phyloP scores from a whole-genome alignment of 192 early-diverging fungal species.

The Backusella tarrabulga region DNA sequence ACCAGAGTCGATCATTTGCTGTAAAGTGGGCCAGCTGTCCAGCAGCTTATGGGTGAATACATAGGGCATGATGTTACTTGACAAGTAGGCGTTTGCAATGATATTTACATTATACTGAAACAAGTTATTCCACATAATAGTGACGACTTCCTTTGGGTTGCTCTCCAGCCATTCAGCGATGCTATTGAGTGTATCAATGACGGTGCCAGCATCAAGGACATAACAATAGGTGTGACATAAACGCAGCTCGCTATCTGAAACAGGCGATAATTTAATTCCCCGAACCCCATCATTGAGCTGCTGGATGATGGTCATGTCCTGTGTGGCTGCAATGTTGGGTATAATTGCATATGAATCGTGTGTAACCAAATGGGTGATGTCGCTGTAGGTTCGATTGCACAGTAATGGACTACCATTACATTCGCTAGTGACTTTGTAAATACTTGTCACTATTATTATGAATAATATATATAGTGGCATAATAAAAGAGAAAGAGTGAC shows the following conservation, averaged over 20 bases:
- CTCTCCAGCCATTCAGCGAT: slow-evolving; percentile 57
- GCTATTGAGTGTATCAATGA: slow-evolving; percentile 49
- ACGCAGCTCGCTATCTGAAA: slow-evolving; percentile 29
- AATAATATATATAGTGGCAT: neutral
- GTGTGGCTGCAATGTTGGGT: slow-evolving; percentile 57
- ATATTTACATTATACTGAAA: slow-evolving; percentile 43
- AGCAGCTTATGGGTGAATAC: slow-evolving; percentile 34
- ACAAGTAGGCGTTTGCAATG: slow-evolving; percentile 28
- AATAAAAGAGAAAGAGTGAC: neutral
- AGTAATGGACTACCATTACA: slow-evolving; percentile 69
- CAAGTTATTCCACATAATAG: slow-evolving; percentile 71
- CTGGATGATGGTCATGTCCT: slow-evolving; percentile 56
- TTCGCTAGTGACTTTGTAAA: slow-evolving; percentile 2
- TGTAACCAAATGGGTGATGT: slow-evolving; percentile 65
- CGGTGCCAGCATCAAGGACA: slow-evolving; percentile 56
- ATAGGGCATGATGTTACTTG: slow-evolving; percentile 21
- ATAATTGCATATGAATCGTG: slow-evolving; percentile 70
- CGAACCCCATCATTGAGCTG: slow-evolving; percentile 76
- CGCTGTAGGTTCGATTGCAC: slow-evolving; percentile 58
- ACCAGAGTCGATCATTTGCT: slow-evolving; percentile 57
- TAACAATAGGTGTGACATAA: slow-evolving; percentile 64
- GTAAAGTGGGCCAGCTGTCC: slow-evolving; percentile 64
- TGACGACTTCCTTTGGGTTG: slow-evolving; percentile 69
- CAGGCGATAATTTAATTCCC: slow-evolving; percentile 64
- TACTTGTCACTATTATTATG: neutral